Evolutionary conservation across 805 yeast genomes (phyloP).

Genomic region (Zygotorulaspora sp.): DNA sequence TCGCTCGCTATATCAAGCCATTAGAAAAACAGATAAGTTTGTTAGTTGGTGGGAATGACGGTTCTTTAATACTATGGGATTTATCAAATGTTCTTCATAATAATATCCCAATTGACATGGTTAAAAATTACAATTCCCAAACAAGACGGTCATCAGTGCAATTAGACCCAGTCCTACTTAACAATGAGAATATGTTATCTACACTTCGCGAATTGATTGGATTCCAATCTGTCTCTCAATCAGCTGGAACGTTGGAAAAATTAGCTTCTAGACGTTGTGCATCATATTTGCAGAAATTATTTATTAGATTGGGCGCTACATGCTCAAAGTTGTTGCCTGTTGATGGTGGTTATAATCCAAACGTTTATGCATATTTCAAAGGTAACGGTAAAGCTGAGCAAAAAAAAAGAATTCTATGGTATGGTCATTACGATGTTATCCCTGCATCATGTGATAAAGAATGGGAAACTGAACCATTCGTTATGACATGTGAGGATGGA

Average conservation of each 20-base stretch:
- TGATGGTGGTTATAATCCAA: constrained; percentile 68
- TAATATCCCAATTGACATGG: constrained; percentile 4
- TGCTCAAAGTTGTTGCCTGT: constrained; percentile 66
- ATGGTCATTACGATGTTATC: constrained; percentile 95
- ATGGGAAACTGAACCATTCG: constrained; percentile 81
- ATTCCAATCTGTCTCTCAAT: constrained; percentile 73
- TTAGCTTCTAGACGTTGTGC: constrained; percentile 88
- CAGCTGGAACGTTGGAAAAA: constrained; percentile 48
- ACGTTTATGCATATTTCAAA: constrained; percentile 69
- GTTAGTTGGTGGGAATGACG: constrained; percentile 66
- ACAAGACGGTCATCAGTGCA: constrained; percentile 3
- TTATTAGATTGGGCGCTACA: constrained; percentile 66
- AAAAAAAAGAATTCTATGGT: constrained; percentile 64
- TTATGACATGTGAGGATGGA: constrained; percentile 72
- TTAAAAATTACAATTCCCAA: background rate
- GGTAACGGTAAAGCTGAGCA: constrained; percentile 34
- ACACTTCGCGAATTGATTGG: constrained; percentile 59
- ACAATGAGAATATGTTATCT: constrained; percentile 59
- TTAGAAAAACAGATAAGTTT: constrained; percentile 40
- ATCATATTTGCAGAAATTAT: constrained; percentile 56
- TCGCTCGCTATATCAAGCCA: constrained; percentile 32
- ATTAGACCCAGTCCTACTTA: constrained; percentile 27
- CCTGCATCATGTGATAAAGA: constrained; percentile 57
- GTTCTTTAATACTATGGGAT: constrained; percentile 71
- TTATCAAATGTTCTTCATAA: constrained; percentile 13